A percentile compares a stretch with the other conserved stretches of the same genome.
Evolutionary conservation across 495 filamentous ascomycete genomes (phyloP).

Genomic region (Lasiosphaeris hirsuta): DNA sequence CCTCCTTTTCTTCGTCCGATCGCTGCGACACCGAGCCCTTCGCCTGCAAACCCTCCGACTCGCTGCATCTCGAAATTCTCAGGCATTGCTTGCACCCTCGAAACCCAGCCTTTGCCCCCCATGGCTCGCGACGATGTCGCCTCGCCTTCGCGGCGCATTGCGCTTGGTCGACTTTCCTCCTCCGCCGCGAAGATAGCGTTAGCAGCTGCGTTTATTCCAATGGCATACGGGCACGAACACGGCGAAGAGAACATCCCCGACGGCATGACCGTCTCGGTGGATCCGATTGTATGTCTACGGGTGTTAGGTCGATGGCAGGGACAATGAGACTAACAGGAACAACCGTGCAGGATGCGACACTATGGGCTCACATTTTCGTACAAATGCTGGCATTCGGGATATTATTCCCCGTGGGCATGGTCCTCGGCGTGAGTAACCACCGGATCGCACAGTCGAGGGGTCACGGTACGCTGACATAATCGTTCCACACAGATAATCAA

Average conservation of each 20-base stretch:
- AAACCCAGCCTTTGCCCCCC: slow-evolving; percentile 8
- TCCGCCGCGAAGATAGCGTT: slow-evolving; percentile 12
- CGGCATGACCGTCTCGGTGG: slow-evolving; percentile 68
- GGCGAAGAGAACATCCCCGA: slow-evolving; percentile 70
- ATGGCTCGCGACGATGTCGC: slow-evolving; percentile 16
- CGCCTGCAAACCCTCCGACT: background rate
- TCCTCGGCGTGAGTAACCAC: slow-evolving; percentile 68
- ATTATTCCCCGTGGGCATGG: slow-evolving; percentile 93
- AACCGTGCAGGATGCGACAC: slow-evolving; percentile 62
- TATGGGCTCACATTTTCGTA: slow-evolving; percentile 94
- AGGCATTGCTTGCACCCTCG: slow-evolving; percentile 8
- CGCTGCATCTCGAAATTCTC: background rate
- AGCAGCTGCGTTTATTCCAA: slow-evolving; percentile 32
- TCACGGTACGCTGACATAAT: slow-evolving; percentile 6
- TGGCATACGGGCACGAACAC: slow-evolving; percentile 67
- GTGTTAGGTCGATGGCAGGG: background rate
- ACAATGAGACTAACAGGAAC: slow-evolving; percentile 19
- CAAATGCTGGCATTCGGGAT: slow-evolving; percentile 85
- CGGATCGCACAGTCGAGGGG: background rate
- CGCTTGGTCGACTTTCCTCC: slow-evolving; percentile 13
- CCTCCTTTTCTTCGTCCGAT: background rate
- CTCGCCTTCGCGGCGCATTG: slow-evolving; percentile 2
- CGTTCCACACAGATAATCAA: slow-evolving; percentile 65
- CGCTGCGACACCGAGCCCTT: background rate
- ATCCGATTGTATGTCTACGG: slow-evolving; percentile 71